Evolutionary conservation across 176 grass and related monocot species (phyloP), one percentile per base, ranked within the genome.

Genomic region (Oryza australiensis): DNA sequence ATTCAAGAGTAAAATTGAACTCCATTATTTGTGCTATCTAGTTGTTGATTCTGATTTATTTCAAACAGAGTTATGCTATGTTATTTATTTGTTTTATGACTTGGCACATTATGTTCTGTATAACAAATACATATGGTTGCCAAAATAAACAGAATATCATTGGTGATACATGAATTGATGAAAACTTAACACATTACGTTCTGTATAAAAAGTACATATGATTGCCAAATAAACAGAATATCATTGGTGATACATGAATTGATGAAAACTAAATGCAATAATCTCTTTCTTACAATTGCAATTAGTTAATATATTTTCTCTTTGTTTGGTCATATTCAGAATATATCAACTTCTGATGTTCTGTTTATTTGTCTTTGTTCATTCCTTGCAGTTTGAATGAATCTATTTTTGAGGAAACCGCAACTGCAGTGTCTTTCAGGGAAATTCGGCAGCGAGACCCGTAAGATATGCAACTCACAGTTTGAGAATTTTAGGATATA

Each of bases 321-420:
- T 82, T 71, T 28, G 35, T 55, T 65, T 73, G 23, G 26, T 33
- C 24, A 64, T 65, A 71, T 77, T 64, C 9, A 51, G 37, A 43
- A 18, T 72, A 10, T 43, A 57, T 78, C 60, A 66, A 53, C 9
- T 2, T 13, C 30, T n/a, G 71, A 72, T 48, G 49, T 10, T 24
- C 8, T 69, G 13, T 64, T 72, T 24, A 46, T 28, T 77, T 88
- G 3, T 41, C 34, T 37, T 77, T 88, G 5, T 53, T 48, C 4
- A 34, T 75, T 71, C 11, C 33, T 85, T 82, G 57, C 83, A 98
- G 95, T 81, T 93, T 94, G 75, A 98, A 98, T 84, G 95, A 98
- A 87, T 93, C 92, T 69, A 87, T 94, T 72, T 91, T 98, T 85
- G 95, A 94, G 84, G 92, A 98, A 88, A 98, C 86, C 0, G 82